Conservation (phyloP, 768 basidiomycete genomes). For the Termitomyces sp. region DNA sequence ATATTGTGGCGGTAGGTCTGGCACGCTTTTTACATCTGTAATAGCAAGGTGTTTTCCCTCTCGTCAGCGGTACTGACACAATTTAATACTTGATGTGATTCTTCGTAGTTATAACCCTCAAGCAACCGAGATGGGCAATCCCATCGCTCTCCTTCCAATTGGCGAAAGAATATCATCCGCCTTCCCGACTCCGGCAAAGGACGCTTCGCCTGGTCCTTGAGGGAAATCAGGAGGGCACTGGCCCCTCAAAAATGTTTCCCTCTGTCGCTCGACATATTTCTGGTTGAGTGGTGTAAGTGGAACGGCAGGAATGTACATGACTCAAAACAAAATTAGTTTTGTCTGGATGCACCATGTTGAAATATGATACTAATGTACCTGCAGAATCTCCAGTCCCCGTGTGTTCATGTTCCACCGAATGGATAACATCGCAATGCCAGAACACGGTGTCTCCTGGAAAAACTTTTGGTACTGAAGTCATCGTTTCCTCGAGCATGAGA, state of each 20-base stretch:
- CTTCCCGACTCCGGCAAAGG: slow-evolving; percentile 31
- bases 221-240: slow-evolving; percentile 73
- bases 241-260: slow-evolving; percentile 54
- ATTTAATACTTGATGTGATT: not conserved
- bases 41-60: too few relatives aligned
- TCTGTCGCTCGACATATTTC: slow-evolving; percentile 60
- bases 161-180: slow-evolving; percentile 31
- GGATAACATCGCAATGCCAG: slow-evolving; percentile 65
- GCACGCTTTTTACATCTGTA: too few relatives aligned
- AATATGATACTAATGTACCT: slow-evolving; percentile 27
- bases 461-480: slow-evolving; percentile 70
- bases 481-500: slow-evolving; percentile 55
- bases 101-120: not conserved
- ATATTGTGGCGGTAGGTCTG: too few relatives aligned
- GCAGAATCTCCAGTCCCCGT: slow-evolving; percentile 52
- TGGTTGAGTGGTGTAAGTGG: slow-evolving; percentile 61
- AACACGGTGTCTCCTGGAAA: slow-evolving; percentile 76
- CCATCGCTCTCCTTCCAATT: slow-evolving; percentile 38
- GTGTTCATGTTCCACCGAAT: slow-evolving; percentile 49
- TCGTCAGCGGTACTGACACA: not conserved
- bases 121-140: slow-evolving; percentile 19
- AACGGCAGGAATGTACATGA: slow-evolving; percentile 78
- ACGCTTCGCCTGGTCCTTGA: slow-evolving; percentile 32
- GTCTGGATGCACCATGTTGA: not conserved
- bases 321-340: slow-evolving; percentile 24